A percentile compares a stretch with the other conserved stretches of the same genome.
phyloP scores from a whole-genome alignment of 345 rosid genomes.

The Moricandia moricandioides region DNA sequence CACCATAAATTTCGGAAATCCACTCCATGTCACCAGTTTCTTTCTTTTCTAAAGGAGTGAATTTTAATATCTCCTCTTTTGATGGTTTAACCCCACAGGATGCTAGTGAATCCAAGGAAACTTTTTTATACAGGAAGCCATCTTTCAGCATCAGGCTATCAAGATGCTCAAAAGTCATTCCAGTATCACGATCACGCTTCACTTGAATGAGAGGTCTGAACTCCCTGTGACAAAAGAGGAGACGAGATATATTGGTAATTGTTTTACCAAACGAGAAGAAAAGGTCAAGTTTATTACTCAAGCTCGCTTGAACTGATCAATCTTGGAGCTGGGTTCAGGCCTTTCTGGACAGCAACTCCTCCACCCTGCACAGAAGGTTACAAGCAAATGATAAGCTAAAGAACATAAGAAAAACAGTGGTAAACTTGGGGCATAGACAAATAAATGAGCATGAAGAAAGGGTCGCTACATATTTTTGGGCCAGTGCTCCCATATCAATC shows the following conservation, averaged over 20 bases:
- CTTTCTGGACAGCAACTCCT: conserved; percentile 54
- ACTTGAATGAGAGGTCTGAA: conserved; percentile 78
- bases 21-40: conserved; percentile 73
- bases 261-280: conserved; percentile 3
- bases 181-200: conserved; percentile 88
- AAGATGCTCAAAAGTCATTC: conserved; percentile 59
- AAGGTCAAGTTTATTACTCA: conserved; percentile 53
- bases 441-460: conserved; percentile 10
- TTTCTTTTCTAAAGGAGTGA: conserved; percentile 56
- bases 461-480: conserved; percentile 65
- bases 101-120: conserved; percentile 69
- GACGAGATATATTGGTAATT: neutral
- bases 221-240: conserved; percentile 50
- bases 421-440: neutral
- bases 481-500: conserved; percentile 74
- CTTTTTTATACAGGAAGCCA: conserved; percentile 78
- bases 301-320: conserved; percentile 87
- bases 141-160: conserved; percentile 88
- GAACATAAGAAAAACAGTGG: neutral
- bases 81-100: conserved; percentile 68
- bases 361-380: conserved; percentile 60
- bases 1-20: conserved; percentile 89
- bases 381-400: conserved; percentile 7
- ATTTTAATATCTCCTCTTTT: conserved; percentile 80
- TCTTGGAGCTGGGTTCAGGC: conserved; percentile 68